Conservation (phyloP, 352 stramenopile genomes). For the Globisporangium recalcitrans region DNA sequence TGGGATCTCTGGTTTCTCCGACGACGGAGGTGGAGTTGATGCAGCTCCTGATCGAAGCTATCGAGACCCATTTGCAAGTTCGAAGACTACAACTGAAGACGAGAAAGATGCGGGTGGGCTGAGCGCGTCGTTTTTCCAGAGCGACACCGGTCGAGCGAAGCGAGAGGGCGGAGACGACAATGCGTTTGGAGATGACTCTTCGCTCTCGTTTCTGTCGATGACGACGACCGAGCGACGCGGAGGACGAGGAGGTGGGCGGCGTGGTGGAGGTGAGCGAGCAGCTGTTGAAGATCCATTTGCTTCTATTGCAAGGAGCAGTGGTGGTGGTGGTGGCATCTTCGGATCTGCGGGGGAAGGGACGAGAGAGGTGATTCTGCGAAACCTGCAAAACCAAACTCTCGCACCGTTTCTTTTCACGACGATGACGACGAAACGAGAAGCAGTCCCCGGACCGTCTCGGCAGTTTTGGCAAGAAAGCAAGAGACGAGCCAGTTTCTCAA, state of each 20-base stretch:
- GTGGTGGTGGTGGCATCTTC: not conserved
- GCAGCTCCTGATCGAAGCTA: not conserved
- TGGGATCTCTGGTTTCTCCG: not conserved
- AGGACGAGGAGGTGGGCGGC: constrained; percentile 10
- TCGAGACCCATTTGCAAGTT: constrained; percentile 10
- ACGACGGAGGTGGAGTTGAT: not conserved
- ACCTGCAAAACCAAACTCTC: not conserved
- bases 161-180: not conserved
- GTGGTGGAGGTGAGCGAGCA: not conserved
- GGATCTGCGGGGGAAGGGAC: not conserved
- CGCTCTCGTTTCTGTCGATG: constrained; percentile 22
- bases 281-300: constrained; percentile 17
- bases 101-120: constrained; percentile 16
- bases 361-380: not conserved
- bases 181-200: constrained; percentile 12
- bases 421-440: constrained; percentile 10
- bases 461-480: not conserved
- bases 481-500: not conserved
- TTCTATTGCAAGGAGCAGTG: not conserved
- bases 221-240: constrained; percentile 23
- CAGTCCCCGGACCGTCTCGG: not conserved
- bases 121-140: constrained; percentile 34
- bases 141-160: not conserved
- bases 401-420: constrained; percentile 5
- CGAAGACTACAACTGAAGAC: constrained; percentile 1